Conservation (phyloP, 2,329 filamentous ascomycete genomes). For the Ophiosphaerella korrae region DNA sequence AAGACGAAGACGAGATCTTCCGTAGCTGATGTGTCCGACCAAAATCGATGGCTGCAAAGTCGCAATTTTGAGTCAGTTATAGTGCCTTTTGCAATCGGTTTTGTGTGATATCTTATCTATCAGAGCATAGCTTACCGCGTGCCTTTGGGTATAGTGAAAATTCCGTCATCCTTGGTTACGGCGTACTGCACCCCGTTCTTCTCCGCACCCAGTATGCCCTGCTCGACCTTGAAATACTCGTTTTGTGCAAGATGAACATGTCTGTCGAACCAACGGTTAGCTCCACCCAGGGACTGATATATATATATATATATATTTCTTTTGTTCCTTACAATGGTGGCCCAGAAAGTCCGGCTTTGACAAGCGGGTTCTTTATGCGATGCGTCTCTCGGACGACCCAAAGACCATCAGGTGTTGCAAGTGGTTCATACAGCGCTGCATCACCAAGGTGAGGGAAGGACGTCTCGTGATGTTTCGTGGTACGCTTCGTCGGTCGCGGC, state of each 20-base stretch:
- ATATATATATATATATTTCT: too few species aligned
- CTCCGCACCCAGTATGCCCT: neutral
- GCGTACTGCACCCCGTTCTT: neutral
- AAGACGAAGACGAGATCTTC: conserved; percentile 1
- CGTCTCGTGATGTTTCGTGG: neutral
- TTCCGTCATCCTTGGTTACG: neutral
- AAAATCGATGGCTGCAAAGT: neutral
- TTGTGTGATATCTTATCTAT: neutral
- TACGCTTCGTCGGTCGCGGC: neutral
- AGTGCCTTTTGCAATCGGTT: neutral
- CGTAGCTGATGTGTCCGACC: neutral
- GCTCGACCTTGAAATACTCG: conserved; percentile 1
- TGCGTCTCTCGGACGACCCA: conserved; percentile 1
- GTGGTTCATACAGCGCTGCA: conserved; percentile 2
- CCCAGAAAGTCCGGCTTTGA: neutral
- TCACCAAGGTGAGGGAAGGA: neutral
- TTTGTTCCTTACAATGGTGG: neutral
- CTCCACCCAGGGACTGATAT: too few species aligned
- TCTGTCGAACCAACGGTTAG: neutral
- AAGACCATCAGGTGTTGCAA: neutral
- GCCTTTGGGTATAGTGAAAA: neutral
- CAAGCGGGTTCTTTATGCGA: neutral
- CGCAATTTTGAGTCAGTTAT: neutral
- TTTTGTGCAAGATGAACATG: neutral
- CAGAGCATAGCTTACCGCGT: conserved; percentile 1